phyloP scores from a whole-genome alignment of 257 asterid species.

The Solanum tarapatanum region DNA sequence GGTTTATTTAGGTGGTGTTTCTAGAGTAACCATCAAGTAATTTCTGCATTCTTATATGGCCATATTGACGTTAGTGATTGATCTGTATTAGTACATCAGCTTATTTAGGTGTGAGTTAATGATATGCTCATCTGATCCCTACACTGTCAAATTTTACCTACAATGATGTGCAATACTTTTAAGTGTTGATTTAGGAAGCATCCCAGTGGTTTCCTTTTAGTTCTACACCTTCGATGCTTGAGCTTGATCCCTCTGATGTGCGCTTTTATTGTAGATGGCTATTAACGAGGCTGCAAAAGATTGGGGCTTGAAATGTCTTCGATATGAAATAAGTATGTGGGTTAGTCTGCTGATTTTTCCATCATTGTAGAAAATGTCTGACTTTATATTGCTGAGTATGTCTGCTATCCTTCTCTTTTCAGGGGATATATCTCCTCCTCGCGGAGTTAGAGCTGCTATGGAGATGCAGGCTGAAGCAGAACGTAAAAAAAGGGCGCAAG shows the following conservation, averaged over 20 bases:
- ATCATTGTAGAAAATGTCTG: background rate
- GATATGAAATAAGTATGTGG: conserved; percentile 88
- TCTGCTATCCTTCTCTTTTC: background rate
- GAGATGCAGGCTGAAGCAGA: conserved; percentile 99
- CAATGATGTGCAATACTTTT: background rate
- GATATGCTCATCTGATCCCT: background rate
- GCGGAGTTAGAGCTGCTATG: conserved; percentile 85
- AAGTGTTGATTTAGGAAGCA: background rate
- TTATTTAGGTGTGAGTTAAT: background rate
- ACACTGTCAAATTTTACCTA: background rate
- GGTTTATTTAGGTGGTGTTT: background rate
- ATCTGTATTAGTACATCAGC: background rate
- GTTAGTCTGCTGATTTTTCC: background rate
- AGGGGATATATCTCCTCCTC: conserved; percentile 95
- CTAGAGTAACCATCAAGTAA: background rate
- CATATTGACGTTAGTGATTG: background rate
- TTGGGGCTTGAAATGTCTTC: conserved; percentile 90
- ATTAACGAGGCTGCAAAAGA: conserved; percentile 79
- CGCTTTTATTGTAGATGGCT: conserved; percentile 42
- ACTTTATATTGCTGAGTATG: background rate
- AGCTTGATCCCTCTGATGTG: background rate
- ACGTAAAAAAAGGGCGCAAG: conserved; percentile 86
- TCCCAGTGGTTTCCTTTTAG: background rate
- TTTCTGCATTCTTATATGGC: background rate
- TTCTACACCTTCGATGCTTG: background rate